Percentiles rank a stretch among this genome's conserved stretches.
These are phyloP conservation scores for Penicillium egyptiacum DNA, from an alignment of 495 filamentous ascomycete species.

Conservation along the genomic window DNA sequence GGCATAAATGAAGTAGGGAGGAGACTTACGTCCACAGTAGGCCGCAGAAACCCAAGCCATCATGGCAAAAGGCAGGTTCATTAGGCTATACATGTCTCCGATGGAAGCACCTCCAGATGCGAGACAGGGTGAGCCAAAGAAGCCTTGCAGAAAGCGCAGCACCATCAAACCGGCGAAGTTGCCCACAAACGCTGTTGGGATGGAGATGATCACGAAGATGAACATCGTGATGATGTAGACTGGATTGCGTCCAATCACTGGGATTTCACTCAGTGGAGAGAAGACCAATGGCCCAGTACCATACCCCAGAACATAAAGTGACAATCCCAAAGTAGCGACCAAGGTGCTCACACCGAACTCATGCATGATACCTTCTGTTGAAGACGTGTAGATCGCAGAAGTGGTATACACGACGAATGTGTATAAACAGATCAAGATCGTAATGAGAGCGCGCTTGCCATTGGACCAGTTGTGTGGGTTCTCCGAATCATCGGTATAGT, in stretches of 20 bases:
- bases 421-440: constrained; percentile 33
- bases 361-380: constrained; percentile 33
- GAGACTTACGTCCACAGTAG: constrained; percentile 46
- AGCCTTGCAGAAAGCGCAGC: constrained; percentile 55
- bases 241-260: constrained; percentile 50
- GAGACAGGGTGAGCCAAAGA: constrained; percentile 54
- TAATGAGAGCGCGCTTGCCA: constrained; percentile 23
- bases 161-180: constrained; percentile 51
- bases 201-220: constrained; percentile 50
- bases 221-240: constrained; percentile 52
- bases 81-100: constrained; percentile 53
- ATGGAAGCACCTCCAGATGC: constrained; percentile 57
- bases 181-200: constrained; percentile 48
- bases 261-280: constrained; percentile 52
- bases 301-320: constrained; percentile 56
- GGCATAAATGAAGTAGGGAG: background rate
- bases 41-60: constrained; percentile 53
- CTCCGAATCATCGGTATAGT: constrained; percentile 50
- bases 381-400: constrained; percentile 37
- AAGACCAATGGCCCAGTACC: constrained; percentile 47
- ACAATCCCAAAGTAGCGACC: constrained; percentile 48
- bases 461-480: constrained; percentile 59
- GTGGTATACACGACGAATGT: constrained; percentile 41
- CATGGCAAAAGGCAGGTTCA: constrained; percentile 55
- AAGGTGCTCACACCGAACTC: constrained; percentile 42